A percentile compares a stretch with the other conserved stretches of the same genome.
Conservation (phyloP, 495 filamentous ascomycete species). For the Tetracladium setigerum region DNA sequence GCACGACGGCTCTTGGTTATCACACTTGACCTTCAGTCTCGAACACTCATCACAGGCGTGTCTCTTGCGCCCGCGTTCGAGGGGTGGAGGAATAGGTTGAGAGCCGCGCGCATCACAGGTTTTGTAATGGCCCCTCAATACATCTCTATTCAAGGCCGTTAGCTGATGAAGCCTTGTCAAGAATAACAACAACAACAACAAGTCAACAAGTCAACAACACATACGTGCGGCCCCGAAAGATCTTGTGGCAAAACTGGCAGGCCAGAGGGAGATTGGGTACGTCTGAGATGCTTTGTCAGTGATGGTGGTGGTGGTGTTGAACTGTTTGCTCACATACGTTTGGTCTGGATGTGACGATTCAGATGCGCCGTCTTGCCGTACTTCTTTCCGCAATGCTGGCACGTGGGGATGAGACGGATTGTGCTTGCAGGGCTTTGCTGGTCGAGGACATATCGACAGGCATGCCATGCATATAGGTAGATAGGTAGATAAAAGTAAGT, state of each 20-base stretch:
- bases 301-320: too few species aligned
- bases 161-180: neutral
- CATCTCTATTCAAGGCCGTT: slow-evolving; percentile 14
- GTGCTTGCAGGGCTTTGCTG: too few species aligned
- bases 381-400: slow-evolving; percentile 21
- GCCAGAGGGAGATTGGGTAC: slow-evolving; percentile 17
- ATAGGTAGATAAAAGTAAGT: too few species aligned
- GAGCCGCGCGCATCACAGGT: slow-evolving; percentile 17
- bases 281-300: slow-evolving; percentile 13
- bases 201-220: neutral
- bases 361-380: slow-evolving; percentile 23
- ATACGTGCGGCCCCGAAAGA: slow-evolving; percentile 22
- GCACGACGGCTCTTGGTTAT: slow-evolving; percentile 18
- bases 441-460: too few species aligned
- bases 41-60: slow-evolving; percentile 24
- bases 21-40: slow-evolving; percentile 23
- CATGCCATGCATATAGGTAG: too few species aligned
- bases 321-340: too few species aligned
- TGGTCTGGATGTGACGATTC: slow-evolving; percentile 9
- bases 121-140: slow-evolving; percentile 22
- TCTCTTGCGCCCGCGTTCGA: slow-evolving; percentile 20
- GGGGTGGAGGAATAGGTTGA: slow-evolving; percentile 15
- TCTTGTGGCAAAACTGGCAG: slow-evolving; percentile 25
- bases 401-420: neutral
- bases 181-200: neutral